Evolutionary conservation across 176 grass and related monocot species (phyloP), one percentile per base, ranked within the genome.

Genomic region (Phoenix dactylifera): DNA sequence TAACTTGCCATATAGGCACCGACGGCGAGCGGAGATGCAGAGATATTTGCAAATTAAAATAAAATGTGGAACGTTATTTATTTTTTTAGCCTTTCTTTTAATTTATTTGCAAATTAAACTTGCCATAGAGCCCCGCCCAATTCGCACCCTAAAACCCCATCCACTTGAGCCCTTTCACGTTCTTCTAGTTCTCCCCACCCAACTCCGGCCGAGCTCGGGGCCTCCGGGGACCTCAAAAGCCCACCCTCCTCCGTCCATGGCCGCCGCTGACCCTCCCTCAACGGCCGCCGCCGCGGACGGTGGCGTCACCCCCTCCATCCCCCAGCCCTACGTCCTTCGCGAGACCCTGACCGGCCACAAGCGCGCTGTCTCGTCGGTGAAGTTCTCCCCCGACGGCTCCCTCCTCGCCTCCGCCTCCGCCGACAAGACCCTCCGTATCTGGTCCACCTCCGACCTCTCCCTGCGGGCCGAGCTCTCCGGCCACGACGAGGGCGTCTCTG

Each of bases 321-420:
- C 77, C 48, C 79, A 52, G 19, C 80, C 83, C 0, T 95, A 95
- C 74, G 67, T 65, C 53, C 87, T 90, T 7, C 68, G 79, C 16
- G 64, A 55, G 20, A 91, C 92, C 14, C 77, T 97, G 23, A 14
- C 59, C 0, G 87, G 83, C 14, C 92, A 90, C 72, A 74, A 75
- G 15, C 77, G 81, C 54, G 83, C 87, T 10, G 59, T 88, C 19
- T 90, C 92, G 30, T 73, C 87, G 22, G 83, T 88, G 15, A 90
- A 90, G 74, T 97, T 97, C 78, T 90, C 92, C 49, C 92, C 92
- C 5, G 75, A 87, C 28, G 86, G 92, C 51, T 83, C 76, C 26
- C 72, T 85, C 62, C 83, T 97, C 39, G 86, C 87, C 60, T 91
- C 92, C 22, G 84, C 83, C 25, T 88, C 92, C 52, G 83, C 83